Base-by-base conservation (phyloP, 495 filamentous ascomycete genomes). In the Xylaria scruposa region DNA sequence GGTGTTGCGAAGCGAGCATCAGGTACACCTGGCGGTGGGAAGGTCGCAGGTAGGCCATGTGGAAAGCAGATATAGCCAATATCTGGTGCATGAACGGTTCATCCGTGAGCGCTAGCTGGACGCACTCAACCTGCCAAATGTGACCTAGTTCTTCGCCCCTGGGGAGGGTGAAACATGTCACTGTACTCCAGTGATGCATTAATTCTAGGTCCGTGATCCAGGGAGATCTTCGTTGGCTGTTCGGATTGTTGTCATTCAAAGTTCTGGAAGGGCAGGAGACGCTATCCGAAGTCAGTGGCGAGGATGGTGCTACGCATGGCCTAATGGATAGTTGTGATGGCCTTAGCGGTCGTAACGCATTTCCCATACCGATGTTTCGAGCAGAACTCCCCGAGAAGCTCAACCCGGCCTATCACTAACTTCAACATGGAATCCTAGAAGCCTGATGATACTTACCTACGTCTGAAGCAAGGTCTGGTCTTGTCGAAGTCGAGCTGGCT, bases 131-230 rank as follows among this genome's bases (percentile, higher is more conserved):
- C 21, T 53, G 49, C 49, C 49, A 53, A 24, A 53, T 53, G 49
- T 26, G 49, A 24, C 49, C 9, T 7, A 53, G 49, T 8, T 53
- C 49, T 53, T 53, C 7, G 9, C 49, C 49, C 49, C 49, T 53
- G 49, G 49, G 49, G 17, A 53, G 49, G n/a, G 49, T 53, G n/a
- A 53, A 53, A 53, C n/a, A 53, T 24, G 49, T 53, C 21, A 53
- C 49, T 24, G 49, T 53, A 21, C 49, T 53, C 49, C 49, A 53
- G 49, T 53, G 49, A 24, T 53, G 49, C 49, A 53, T 53, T n/a
- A 53, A 53, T 9, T 53, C 49, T 4, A 53, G 24, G 21, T 53
- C 49, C 17, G 49, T 53, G 21, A 53, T 15, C 49, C 49, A 53
- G n/a, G 49, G 49, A 3, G 49, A 53, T 8, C 21, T 53, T 53